These are phyloP conservation scores for Amylostereum areolatum DNA, from an alignment of 1,284 basidiomycete genomes.

Conservation along the genomic window DNA sequence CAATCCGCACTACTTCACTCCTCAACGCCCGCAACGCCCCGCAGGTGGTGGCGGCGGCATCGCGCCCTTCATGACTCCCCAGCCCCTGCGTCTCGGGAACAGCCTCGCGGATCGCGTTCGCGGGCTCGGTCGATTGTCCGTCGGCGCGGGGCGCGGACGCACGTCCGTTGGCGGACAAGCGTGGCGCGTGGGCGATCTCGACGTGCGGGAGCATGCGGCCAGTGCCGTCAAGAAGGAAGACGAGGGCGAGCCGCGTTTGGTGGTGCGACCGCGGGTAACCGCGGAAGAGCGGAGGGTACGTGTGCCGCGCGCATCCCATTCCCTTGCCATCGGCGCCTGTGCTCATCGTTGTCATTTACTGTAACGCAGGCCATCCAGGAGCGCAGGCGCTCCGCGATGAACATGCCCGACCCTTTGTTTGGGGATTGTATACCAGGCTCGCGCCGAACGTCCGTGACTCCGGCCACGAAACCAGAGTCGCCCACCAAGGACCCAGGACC, in stretches of 20 bases:
- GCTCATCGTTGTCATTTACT: conserved; percentile 1
- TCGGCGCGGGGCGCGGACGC: conserved; percentile 13
- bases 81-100: conserved; percentile 16
- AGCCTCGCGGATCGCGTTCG: conserved; percentile 13
- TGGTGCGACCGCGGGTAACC: conserved; percentile 23
- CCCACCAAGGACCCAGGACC: conserved; percentile 1
- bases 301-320: not conserved
- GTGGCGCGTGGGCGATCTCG: conserved; percentile 50
- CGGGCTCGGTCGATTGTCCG: conserved; percentile 20
- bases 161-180: conserved; percentile 25
- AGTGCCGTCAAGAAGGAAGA: conserved; percentile 2
- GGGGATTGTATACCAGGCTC: conserved; percentile 43
- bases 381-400: conserved; percentile 49
- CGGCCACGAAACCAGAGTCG: conserved; percentile 12
- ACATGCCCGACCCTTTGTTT: conserved; percentile 46
- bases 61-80: conserved; percentile 54
- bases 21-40: conserved; percentile 8
- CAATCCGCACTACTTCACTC: conserved; percentile 9
- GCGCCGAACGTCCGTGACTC: conserved; percentile 16
- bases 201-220: conserved; percentile 28
- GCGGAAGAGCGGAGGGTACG: conserved; percentile 48
- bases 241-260: not conserved
- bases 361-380: conserved; percentile 48
- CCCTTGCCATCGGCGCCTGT: not conserved
- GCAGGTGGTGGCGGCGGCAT: conserved; percentile 13